These are phyloP conservation scores for Pulveroboletus ravenelii DNA, from an alignment of 768 basidiomycete species.

Conservation along the genomic window DNA sequence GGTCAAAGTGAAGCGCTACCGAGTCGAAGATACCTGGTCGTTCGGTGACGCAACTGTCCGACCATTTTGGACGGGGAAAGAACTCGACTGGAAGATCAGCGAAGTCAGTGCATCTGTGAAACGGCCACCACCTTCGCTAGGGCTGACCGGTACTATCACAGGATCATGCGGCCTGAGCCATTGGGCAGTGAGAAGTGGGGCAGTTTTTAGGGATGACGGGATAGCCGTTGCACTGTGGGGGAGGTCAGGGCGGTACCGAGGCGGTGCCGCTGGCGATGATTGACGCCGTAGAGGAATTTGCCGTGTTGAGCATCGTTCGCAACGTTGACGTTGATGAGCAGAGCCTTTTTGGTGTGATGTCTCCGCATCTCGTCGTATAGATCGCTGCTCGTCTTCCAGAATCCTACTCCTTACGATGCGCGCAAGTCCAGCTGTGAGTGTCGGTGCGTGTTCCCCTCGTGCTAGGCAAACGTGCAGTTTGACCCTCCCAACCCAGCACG, in stretches of 20 bases:
- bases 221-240: neutral
- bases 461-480: neutral
- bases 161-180: neutral
- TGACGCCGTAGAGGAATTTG: conserved; percentile 8
- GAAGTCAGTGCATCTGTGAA: conserved; percentile 13
- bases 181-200: neutral
- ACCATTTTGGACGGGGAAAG: conserved; percentile 86
- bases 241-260: conserved; percentile 16
- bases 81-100: conserved; percentile 65
- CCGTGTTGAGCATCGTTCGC: neutral
- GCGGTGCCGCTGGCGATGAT: conserved; percentile 24
- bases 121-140: neutral
- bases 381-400: neutral
- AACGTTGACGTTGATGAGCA: conserved; percentile 6
- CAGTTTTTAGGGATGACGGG: neutral
- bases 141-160: conserved; percentile 6
- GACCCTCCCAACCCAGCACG: conserved; percentile 5
- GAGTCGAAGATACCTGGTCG: conserved; percentile 47
- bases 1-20: conserved; percentile 33
- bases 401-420: conserved; percentile 6
- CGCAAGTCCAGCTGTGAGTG: conserved; percentile 3
- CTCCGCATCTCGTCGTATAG: conserved; percentile 11
- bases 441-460: conserved; percentile 13
- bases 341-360: conserved; percentile 5
- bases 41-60: conserved; percentile 49